Conservation (phyloP, 768 basidiomycete genomes). For the Phaffia australis region DNA sequence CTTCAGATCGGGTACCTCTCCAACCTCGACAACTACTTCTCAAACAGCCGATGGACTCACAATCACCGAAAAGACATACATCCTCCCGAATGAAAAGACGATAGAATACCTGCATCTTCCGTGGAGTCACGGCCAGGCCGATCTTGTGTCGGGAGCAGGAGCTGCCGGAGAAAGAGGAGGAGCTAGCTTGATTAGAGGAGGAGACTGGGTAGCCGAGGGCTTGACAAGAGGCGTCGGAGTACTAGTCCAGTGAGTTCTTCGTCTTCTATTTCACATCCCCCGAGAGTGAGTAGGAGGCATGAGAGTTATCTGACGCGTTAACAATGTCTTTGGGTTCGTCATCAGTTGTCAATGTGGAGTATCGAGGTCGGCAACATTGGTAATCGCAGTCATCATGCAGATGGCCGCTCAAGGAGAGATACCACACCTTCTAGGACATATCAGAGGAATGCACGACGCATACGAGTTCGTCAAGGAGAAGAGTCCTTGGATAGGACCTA, state of each 20-base stretch:
- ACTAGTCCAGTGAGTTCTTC: constrained; percentile 59
- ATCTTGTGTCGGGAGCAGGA: constrained; percentile 45
- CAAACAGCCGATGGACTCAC: constrained; percentile 45
- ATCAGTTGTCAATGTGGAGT: constrained; percentile 84
- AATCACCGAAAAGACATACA: constrained; percentile 22
- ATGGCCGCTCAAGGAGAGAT: constrained; percentile 62
- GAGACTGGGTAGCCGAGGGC: constrained; percentile 69
- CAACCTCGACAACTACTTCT: constrained; percentile 27
- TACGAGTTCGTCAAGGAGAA: constrained; percentile 83
- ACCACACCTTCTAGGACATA: constrained; percentile 28
- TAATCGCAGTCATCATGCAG: constrained; percentile 86
- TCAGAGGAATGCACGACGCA: constrained; percentile 69
- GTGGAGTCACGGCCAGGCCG: constrained; percentile 90
- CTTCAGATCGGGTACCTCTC: constrained; percentile 18
- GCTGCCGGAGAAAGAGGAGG: constrained; percentile 32
- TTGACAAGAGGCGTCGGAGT: constrained; percentile 65
- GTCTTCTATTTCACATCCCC: not conserved
- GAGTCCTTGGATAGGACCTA: constrained; percentile 77
- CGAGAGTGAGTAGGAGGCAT: not conserved
- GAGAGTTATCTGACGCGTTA: constrained; percentile 5
- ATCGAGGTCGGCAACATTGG: constrained; percentile 76
- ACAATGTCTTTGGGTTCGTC: constrained; percentile 18
- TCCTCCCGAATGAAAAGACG: constrained; percentile 25
- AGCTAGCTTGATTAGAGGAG: constrained; percentile 64
- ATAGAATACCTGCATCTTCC: constrained; percentile 43